phyloP scores from a whole-genome alignment of 495 filamentous ascomycete genomes.

The Penicillium parvum region DNA sequence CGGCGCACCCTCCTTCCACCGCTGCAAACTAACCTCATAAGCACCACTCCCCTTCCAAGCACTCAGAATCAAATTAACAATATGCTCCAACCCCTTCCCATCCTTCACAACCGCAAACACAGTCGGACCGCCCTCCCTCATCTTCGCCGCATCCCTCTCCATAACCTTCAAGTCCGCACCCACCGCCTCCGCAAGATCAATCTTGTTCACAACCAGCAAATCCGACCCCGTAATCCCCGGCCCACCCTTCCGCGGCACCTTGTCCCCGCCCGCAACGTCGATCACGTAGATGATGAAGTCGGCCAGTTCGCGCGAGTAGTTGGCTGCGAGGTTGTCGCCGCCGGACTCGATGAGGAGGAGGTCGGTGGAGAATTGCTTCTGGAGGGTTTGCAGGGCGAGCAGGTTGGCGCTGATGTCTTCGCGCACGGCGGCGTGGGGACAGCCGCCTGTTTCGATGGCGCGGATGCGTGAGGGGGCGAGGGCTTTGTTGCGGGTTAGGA shows the following conservation, averaged over 20 bases:
- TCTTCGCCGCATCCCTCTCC: slow-evolving; percentile 91
- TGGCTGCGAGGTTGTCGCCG: slow-evolving; percentile 94
- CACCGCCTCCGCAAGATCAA: slow-evolving; percentile 84
- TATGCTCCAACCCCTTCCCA: slow-evolving; percentile 74
- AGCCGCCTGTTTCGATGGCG: slow-evolving; percentile 97
- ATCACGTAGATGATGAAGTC: slow-evolving; percentile 99
- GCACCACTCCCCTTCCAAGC: slow-evolving; percentile 90
- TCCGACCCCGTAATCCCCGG: slow-evolving; percentile 96
- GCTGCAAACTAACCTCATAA: slow-evolving; percentile 48
- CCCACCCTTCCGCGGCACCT: slow-evolving; percentile 92
- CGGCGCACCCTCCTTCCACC: slow-evolving; percentile 50
- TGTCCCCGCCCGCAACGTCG: slow-evolving; percentile 95
- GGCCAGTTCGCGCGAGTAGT: slow-evolving; percentile 89
- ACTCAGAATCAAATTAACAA: slow-evolving; percentile 82
- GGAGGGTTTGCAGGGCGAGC: slow-evolving; percentile 82
- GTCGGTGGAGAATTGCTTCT: slow-evolving; percentile 65
- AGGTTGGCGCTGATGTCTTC: slow-evolving; percentile 96
- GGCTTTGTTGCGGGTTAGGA: slow-evolving; percentile 81
- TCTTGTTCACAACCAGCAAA: slow-evolving; percentile 92
- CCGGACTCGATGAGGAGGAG: slow-evolving; percentile 90
- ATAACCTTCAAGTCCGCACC: slow-evolving; percentile 90
- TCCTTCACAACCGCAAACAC: slow-evolving; percentile 97
- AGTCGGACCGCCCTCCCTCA: slow-evolving; percentile 94
- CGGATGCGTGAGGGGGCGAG: slow-evolving; percentile 78
- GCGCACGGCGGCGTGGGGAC: slow-evolving; percentile 94